phyloP scores from a whole-genome alignment of 306 rosid genomes.

The Styphnolobium japonicum region DNA sequence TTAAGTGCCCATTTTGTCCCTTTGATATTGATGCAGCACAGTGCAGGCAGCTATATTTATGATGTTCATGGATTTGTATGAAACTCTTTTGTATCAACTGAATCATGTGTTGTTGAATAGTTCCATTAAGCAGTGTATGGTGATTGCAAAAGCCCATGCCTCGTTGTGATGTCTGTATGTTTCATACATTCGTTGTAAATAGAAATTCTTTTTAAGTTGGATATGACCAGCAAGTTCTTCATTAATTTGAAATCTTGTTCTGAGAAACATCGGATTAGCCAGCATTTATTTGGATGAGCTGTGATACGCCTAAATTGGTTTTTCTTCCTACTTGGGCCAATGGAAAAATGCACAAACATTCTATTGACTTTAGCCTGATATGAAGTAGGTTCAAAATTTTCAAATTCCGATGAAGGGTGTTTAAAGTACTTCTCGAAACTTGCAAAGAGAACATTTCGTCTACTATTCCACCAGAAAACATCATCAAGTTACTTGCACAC shows the following conservation, averaged over 20 bases:
- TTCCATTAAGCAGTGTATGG: slow-evolving; percentile 29
- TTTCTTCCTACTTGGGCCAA: neutral
- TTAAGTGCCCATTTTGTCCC: slow-evolving; percentile 91
- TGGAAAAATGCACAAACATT: no score
- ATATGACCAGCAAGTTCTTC: slow-evolving; percentile 3
- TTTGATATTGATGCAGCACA: slow-evolving; percentile 55
- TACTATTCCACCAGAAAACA: no score
- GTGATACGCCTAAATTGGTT: neutral
- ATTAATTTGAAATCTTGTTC: neutral
- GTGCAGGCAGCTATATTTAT: slow-evolving; percentile 63
- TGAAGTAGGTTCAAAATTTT: no score
- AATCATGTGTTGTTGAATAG: slow-evolving; percentile 36
- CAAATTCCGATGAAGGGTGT: no score
- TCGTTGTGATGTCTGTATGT: slow-evolving; percentile 33
- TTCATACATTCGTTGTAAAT: slow-evolving; percentile 49
- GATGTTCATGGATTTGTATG: slow-evolving; percentile 38
- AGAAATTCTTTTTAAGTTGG: slow-evolving; percentile 47
- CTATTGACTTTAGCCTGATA: no score
- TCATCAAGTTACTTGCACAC: no score
- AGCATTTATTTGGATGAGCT: neutral
- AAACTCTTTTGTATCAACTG: slow-evolving; percentile 30
- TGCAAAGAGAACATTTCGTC: no score
- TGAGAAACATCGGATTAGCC: neutral
- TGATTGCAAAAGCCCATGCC: slow-evolving; percentile 28
- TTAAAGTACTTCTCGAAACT: no score